phyloP scores from a whole-genome alignment of 1,284 basidiomycete species.

The Thecaphora thlaspeos region DNA sequence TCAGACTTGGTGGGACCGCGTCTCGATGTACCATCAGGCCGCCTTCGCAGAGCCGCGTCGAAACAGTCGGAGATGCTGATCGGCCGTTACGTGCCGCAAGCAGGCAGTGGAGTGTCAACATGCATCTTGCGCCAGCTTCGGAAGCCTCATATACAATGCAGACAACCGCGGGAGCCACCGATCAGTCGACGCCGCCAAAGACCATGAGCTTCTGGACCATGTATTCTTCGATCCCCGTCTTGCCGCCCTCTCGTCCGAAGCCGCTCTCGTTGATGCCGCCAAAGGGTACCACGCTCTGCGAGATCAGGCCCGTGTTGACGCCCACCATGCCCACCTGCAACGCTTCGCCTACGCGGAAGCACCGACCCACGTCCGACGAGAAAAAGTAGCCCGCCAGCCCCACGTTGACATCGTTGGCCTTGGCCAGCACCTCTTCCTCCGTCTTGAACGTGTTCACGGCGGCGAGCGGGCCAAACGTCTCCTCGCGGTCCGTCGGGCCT shows the following conservation, averaged over 20 bases:
- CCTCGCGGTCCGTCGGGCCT: slow-evolving; percentile 60
- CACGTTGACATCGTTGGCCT: slow-evolving; percentile 80
- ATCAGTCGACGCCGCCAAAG: slow-evolving; percentile 31
- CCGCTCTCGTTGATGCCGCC: slow-evolving; percentile 90
- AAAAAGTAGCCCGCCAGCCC: slow-evolving; percentile 70
- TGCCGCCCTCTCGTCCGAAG: slow-evolving; percentile 60
- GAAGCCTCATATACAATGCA: too few species aligned
- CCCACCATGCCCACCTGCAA: slow-evolving; percentile 96
- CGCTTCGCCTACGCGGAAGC: slow-evolving; percentile 96
- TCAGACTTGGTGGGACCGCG: too few species aligned
- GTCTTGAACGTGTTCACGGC: slow-evolving; percentile 75
- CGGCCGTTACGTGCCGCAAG: too few species aligned
- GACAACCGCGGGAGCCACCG: too few species aligned
- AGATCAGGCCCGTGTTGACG: slow-evolving; percentile 59
- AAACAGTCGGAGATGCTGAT: too few species aligned
- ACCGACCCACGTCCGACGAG: slow-evolving; percentile 75
- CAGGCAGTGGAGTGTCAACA: too few species aligned
- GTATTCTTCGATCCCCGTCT: slow-evolving; percentile 79
- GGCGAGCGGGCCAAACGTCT: slow-evolving; percentile 59
- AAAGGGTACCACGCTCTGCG: slow-evolving; percentile 63
- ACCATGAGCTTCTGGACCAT: slow-evolving; percentile 53
- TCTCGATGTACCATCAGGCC: too few species aligned
- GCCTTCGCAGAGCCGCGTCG: too few species aligned
- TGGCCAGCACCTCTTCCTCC: slow-evolving; percentile 83
- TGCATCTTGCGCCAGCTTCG: too few species aligned